Conservation (phyloP, 2,329 filamentous ascomycete species). For the Pyrenochaeta sp. region DNA sequence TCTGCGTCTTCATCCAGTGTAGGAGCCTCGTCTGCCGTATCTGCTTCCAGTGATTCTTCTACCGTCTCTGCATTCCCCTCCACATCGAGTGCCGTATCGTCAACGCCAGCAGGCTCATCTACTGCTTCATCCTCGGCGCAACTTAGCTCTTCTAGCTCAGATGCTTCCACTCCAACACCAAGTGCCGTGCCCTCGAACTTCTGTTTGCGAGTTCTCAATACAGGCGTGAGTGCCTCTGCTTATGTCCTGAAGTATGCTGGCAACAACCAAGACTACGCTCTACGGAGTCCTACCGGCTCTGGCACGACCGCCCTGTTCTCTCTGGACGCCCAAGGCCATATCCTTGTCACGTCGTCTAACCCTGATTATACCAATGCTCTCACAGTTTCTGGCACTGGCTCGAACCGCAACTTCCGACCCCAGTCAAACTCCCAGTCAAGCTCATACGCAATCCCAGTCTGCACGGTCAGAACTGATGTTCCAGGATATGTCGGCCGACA, state of each 20-base stretch:
- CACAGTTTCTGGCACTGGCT: neutral
- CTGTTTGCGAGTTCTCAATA: neutral
- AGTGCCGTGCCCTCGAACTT: neutral
- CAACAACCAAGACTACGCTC: neutral
- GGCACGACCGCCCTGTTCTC: neutral
- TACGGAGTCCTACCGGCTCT: neutral
- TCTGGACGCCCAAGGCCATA: neutral
- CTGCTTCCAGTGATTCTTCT: no score
- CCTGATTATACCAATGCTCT: neutral
- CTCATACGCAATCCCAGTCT: neutral
- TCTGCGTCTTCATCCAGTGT: no score
- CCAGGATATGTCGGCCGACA: neutral
- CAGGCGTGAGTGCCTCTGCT: neutral
- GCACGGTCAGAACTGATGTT: neutral
- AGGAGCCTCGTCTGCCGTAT: no score
- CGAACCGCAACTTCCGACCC: neutral
- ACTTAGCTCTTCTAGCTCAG: no score
- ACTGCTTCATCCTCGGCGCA: neutral
- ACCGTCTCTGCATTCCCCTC: no score
- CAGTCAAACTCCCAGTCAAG: neutral
- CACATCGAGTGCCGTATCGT: neutral
- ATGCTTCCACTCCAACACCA: neutral
- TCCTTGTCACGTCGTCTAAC: neutral
- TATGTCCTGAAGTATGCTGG: neutral
- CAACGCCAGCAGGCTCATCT: neutral